Evolutionary conservation across 2,329 filamentous ascomycete species (phyloP), one percentile per base, ranked within the genome.

Genomic region (Trichoderma oligosporum): DNA sequence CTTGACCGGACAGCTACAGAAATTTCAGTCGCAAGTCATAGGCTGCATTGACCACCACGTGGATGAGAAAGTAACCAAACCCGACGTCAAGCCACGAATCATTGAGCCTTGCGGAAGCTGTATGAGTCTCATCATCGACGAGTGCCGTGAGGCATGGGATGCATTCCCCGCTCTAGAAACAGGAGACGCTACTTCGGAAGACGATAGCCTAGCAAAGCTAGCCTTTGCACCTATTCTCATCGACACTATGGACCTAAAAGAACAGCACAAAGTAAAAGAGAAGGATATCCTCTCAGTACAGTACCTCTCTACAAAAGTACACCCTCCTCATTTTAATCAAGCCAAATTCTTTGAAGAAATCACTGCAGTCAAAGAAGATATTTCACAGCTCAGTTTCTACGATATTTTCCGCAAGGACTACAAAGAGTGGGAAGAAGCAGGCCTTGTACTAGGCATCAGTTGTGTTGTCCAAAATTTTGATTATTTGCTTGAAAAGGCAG

Each of bases 401-500:
- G 89, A 92, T 63, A 80, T 92, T 36, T 71, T 93, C 52, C 79
- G 87, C 61, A 93, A 93, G 70, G 89, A 95, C 72, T 95, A 92
- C 73, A 95, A 95, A 74, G 80, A 88, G 67, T 94, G 89, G 89
- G 74, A 73, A 9, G 82, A 84, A 56, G 74, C 74, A 9, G 73
- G 71, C 0, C 67, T 83, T 35, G 76, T 73, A 16, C 76, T 93
- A 4, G 89, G 89, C n/a, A 83, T 89, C 14, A 82, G 83, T 64
- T 82, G 82, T 39, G 77, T 86, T 2, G 82, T 88, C 3, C 84
- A 84, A 62, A 73, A 79, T n/a, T 71, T 92, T 5, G 71, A 73
- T 4, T 88, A 84, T 61, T 70, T 92, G 36, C 68, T 82, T 9
- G 65, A 70, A 12, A 82, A 83, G 63, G 82, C 81, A 2, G 76